phyloP scores from a whole-genome alignment of 202 grass and related monocot species.

The Eragrostis tef region DNA sequence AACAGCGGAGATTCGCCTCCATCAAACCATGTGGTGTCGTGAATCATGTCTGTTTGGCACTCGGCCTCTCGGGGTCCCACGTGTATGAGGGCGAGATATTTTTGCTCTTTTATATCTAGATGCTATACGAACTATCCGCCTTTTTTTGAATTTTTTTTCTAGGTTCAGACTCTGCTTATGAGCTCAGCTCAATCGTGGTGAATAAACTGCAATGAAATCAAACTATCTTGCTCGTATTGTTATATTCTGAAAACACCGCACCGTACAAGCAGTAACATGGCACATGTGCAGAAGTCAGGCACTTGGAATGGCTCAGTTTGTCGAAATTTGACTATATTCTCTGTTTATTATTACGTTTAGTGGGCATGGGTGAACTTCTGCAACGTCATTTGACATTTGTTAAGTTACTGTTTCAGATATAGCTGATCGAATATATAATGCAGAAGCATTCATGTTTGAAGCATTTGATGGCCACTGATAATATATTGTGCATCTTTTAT shows the following conservation, averaged over 20 bases:
- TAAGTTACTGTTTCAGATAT: background rate
- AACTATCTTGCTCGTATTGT: background rate
- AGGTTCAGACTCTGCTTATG: background rate
- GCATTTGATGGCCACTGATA: constrained; percentile 9
- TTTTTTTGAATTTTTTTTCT: background rate
- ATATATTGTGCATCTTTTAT: background rate
- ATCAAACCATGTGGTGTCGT: constrained; percentile 2
- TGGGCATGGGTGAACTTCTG: background rate
- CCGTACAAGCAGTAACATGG: background rate
- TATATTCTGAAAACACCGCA: background rate
- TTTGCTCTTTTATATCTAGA: constrained; percentile 1
- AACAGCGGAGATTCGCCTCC: constrained; percentile 46
- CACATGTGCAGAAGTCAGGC: background rate
- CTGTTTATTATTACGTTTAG: background rate
- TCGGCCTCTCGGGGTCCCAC: constrained; percentile 20
- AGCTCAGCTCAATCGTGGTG: background rate
- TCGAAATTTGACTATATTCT: background rate
- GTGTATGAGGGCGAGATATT: constrained; percentile 12
- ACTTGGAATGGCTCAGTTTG: background rate
- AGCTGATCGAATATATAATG: background rate
- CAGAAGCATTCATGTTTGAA: background rate
- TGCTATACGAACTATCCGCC: constrained; percentile 12
- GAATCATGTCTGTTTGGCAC: constrained; percentile 7
- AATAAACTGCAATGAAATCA: background rate
- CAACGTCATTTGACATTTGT: background rate